Base-by-base conservation (phyloP, 2,329 filamentous ascomycete genomes). In the Polychaeton citri region DNA sequence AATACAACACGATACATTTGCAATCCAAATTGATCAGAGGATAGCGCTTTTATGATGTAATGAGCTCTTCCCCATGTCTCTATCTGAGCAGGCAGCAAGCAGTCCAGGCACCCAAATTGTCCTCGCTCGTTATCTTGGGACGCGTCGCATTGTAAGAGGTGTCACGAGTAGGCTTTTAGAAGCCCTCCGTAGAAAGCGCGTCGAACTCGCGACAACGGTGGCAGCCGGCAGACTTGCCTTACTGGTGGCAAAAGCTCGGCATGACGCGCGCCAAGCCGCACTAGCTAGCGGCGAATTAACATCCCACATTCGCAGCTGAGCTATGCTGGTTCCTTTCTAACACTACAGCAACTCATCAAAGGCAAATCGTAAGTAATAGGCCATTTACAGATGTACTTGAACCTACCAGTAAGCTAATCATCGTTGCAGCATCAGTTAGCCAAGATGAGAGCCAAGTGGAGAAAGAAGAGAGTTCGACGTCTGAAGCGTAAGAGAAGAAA, bases 401-500 rank as follows among this genome's bases (percentile, higher is more conserved):
- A 10, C 7, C 24, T 28, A 7, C 24, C 7, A 15, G 12, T 15
- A 7, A 28, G 24, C 24, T 28, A 28, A 28, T 15, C 5, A 12
- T 15, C 7, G 12, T 15, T 12, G 12, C 24, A 28, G 24, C 15
- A 10, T 45, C 48, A 48, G 46, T 58, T 55, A 57, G 62, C 64
- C 54, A 69, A 65, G 65, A 79, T 80, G 76, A 80, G 88, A 90
- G 87, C 86, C 65, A 96, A 96, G 77, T 96, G 90, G 90, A 90
- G 88, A 77, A 98, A 98, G 83, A 98, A 98, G 88, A 79, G 90
- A 68, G 87, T 94, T 72, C 78, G 90, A 62, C 81, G 90, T 70
- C 85, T 98, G 69, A 96, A 96, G 82, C 81, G 87, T 66, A 98
- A 98, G 87, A 86, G 90, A 74, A 92, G 90, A 86, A 98, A 98